Evolutionary conservation across 1,284 basidiomycete species (phyloP), one percentile per base, ranked within the genome.

Genomic region (Pseudozyma tsukubaensis): DNA sequence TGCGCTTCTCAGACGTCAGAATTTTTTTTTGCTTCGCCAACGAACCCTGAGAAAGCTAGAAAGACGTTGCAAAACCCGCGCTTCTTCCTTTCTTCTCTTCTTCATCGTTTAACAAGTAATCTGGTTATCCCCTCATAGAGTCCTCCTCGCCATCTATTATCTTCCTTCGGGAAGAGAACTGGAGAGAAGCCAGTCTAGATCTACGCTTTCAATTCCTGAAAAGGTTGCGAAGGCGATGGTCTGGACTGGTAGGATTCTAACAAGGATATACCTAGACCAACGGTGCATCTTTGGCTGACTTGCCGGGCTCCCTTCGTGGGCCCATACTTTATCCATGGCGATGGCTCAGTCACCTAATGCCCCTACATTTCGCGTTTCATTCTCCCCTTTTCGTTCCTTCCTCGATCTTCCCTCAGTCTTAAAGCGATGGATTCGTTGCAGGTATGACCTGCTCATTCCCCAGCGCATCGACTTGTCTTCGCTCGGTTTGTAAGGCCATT

Each of bases 71-170:
- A 6, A 45, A 34, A 13, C 3, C 35, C 43, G 42, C 48, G 4
- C 3, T 13, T 9, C 50, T 52, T 53, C 42, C 53, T 68, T 45
- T 45, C 60, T 65, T 64, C 49, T 59, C 48, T 59, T 73, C 64
- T 64, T 72, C 65, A 68, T 73, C 71, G 71, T 73, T 73, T 73
- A 73, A 73, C 71, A 73, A 68, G 68, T 65, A 68, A 73, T 60
- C 53, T 60, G 71, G 71, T 61, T 64, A 65, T 73, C 71, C 71
- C 61, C 64, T 73, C 71, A 73, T 68, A 73, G 71, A 68, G 71
- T 68, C 71, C 71, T 73, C 43, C 71, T 73, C 71, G 71, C 71
- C 71, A 73, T 73, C 59, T 54, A 59, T 51, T 34, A 73, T 73
- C 71, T 68, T 44, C 58, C 61, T 52, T 64, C 60, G 61, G 65